phyloP scores from a whole-genome alignment of 768 basidiomycete genomes.

The Saitozyma sp. region DNA sequence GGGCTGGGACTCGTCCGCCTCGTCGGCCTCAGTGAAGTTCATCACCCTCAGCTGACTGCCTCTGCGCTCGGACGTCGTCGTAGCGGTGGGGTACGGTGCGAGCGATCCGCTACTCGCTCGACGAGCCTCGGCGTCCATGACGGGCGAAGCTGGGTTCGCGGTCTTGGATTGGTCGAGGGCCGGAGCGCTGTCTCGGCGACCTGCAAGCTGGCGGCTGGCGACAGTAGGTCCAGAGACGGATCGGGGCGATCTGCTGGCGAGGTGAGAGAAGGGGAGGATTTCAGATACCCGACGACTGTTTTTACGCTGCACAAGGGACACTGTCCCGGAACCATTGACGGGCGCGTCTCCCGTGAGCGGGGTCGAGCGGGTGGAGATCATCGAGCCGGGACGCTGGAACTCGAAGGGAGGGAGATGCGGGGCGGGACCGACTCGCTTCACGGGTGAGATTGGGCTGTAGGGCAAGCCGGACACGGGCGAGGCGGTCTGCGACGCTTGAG shows the following conservation, averaged over 20 bases:
- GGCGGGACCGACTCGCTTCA: constrained; percentile 11
- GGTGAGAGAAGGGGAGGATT: constrained; percentile 8
- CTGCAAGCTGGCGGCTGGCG: background rate
- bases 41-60: constrained; percentile 30
- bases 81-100: too few relatives aligned
- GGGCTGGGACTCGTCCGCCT: background rate
- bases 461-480: background rate
- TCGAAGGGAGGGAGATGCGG: constrained; percentile 31
- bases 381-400: constrained; percentile 16
- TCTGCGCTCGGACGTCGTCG: constrained; percentile 7
- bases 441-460: background rate
- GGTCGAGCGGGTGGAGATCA: constrained; percentile 5
- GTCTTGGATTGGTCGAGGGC: background rate
- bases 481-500: background rate
- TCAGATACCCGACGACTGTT: constrained; percentile 3
- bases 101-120: too few relatives aligned
- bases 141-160: constrained; percentile 3
- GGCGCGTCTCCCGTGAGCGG: constrained; percentile 5
- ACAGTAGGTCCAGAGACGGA: background rate
- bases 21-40: constrained; percentile 28
- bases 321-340: background rate
- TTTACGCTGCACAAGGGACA: background rate
- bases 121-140: constrained; percentile 2
- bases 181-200: background rate
- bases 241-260: background rate